Conservation (phyloP, 257 asterid species). For the Scutellaria barbata region DNA sequence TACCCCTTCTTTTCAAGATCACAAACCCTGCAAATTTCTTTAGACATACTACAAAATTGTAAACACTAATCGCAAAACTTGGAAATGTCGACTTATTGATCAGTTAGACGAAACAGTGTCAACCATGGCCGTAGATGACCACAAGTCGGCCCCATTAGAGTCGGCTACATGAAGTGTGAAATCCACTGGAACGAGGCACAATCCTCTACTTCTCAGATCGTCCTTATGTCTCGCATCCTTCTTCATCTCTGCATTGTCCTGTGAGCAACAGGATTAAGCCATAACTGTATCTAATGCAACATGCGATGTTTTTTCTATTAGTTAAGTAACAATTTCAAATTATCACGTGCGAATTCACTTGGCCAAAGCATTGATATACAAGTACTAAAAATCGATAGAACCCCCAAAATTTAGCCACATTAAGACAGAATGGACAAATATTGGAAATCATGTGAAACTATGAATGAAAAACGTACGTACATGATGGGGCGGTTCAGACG, state of each 20-base stretch:
- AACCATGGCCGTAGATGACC: slow-evolving; percentile 68
- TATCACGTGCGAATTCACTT: too few relatives aligned
- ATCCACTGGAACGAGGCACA: slow-evolving; percentile 82
- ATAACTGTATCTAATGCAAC: too few relatives aligned
- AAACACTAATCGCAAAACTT: background rate
- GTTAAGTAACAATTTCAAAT: too few relatives aligned
- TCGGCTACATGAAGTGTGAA: slow-evolving; percentile 58
- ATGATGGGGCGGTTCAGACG: slow-evolving; percentile 30
- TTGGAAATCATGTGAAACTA: background rate
- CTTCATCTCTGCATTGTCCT: slow-evolving; percentile 38
- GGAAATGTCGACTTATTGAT: background rate
- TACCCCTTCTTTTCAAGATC: slow-evolving; percentile 34
- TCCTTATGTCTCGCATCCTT: slow-evolving; percentile 29
- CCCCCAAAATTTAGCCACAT: too few relatives aligned
- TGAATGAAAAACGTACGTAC: slow-evolving; percentile 33
- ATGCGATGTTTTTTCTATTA: too few relatives aligned
- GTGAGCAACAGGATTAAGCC: background rate
- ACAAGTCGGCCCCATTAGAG: slow-evolving; percentile 82
- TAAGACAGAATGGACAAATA: background rate
- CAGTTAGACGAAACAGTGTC: slow-evolving; percentile 43
- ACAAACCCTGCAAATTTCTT: slow-evolving; percentile 17
- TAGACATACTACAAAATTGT: slow-evolving; percentile 35
- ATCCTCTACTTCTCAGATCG: slow-evolving; percentile 71
- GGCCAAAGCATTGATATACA: background rate
- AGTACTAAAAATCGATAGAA: too few relatives aligned